phyloP scores from a whole-genome alignment of 2,329 filamentous ascomycete species.

The Alternaria sp. region DNA sequence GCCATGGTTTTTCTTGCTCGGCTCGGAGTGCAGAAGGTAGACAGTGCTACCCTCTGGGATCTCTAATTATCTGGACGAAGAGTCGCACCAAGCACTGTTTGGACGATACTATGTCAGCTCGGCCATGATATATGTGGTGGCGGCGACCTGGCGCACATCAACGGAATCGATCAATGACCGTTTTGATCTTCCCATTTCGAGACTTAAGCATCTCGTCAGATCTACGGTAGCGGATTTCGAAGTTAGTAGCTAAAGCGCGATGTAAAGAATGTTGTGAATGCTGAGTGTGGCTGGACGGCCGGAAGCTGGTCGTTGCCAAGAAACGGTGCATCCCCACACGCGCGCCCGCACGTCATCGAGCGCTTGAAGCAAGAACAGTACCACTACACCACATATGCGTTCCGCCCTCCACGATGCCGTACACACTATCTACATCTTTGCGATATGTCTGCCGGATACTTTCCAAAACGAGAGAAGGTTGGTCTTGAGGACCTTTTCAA shows the following conservation, averaged over 20 bases:
- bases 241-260: neutral
- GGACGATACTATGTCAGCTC: neutral
- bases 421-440: neutral
- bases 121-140: neutral
- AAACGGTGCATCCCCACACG: constrained; percentile 5
- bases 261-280: no score
- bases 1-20: neutral
- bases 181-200: neutral
- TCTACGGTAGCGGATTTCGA: neutral
- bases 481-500: constrained; percentile 47
- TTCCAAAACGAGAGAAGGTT: constrained; percentile 47
- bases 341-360: constrained; percentile 26
- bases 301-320: neutral
- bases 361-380: constrained; percentile 10
- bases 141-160: neutral
- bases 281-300: neutral
- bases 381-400: neutral
- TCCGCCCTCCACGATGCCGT: constrained; percentile 2
- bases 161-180: neutral
- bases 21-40: neutral
- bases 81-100: neutral
- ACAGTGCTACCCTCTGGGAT: neutral
- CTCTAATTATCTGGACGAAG: neutral
- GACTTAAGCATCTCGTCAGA: neutral
- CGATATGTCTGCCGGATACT: constrained; percentile 46